Conservation (phyloP, 2,329 filamentous ascomycete species). For the Colletotrichum endophyticum region DNA sequence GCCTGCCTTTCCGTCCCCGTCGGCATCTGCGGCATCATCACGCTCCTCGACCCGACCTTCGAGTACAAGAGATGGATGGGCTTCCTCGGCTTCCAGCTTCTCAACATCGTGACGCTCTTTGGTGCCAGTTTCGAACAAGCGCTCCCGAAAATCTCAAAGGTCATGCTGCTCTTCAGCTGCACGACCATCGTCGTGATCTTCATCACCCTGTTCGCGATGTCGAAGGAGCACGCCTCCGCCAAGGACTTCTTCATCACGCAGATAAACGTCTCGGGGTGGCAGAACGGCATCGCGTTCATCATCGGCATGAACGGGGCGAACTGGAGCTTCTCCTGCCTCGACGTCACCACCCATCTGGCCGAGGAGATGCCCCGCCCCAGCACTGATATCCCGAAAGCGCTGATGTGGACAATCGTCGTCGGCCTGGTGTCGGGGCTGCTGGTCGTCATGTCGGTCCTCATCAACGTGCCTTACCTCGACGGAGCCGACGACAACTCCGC, state of each 20-base stretch:
- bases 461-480: constrained; percentile 30
- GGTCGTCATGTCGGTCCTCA: constrained; percentile 23
- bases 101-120: constrained; percentile 26
- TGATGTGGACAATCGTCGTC: constrained; percentile 28
- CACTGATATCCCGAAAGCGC: constrained; percentile 26
- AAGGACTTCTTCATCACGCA: constrained; percentile 26
- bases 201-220: constrained; percentile 30
- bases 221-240: constrained; percentile 16
- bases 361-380: constrained; percentile 32
- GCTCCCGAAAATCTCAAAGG: constrained; percentile 28
- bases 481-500: constrained; percentile 24
- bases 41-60: constrained; percentile 26
- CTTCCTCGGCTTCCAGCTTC: constrained; percentile 28
- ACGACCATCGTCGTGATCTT: constrained; percentile 26
- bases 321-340: constrained; percentile 34
- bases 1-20: constrained; percentile 27
- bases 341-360: constrained; percentile 30
- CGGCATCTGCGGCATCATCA: constrained; percentile 25
- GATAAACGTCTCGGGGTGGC: constrained; percentile 29
- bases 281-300: constrained; percentile 30
- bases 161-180: constrained; percentile 29
- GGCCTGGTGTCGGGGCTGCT: constrained; percentile 25
- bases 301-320: constrained; percentile 32
- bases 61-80: constrained; percentile 30
- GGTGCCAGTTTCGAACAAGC: constrained; percentile 26